Base-by-base conservation (phyloP, 2,329 filamentous ascomycete genomes). In the Kalmusia sp. region DNA sequence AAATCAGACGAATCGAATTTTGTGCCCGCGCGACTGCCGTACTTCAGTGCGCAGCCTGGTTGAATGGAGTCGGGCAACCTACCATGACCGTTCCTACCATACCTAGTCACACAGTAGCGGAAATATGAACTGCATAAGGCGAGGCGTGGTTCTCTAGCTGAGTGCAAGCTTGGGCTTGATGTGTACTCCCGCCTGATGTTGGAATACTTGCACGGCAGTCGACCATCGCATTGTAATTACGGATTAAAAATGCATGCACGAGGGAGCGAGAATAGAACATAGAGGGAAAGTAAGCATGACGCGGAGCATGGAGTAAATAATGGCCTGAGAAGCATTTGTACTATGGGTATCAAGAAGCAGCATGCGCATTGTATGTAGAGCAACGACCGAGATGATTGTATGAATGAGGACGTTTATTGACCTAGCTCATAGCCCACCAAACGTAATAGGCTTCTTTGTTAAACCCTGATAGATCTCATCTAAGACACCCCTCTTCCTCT, bases 381-480 rank as follows among this genome's bases (percentile, higher is more conserved):
- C 15, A 31, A 45, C 19, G 28, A 22, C 17, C 12, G 11, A 21
- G 34, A 48, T 28, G 45, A 37, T 28, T 37, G 15, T 28, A 12
- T 12, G 24, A 28, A 37, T 7, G 44, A 47, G 9, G 4, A 12
- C 30, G 8, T 15, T 7, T n/a, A n/a, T 15, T 24, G 27, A 2
- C 5, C 17, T 17, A 14, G 54, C n/a, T 34, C 57, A 63, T 40
- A 64, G 54, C 8, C 55, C 64, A 14, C 69, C 68, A 62, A 74
- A 92, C 0, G 85, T 91, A 46, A 93, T 84, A 57, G 87, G 85
- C 67, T 83, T 84, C 28, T 84, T 87, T 72, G 91, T 91, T 63
- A 97, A 77, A 51, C 88, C 91, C 59, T 83, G 84, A 63, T 92
- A 96, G 4, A 95, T 87, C 66, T 93, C 86, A 45, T 96, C 88